phyloP scores from a whole-genome alignment of 192 early-diverging fungal genomes.

The Mortierella alpina region DNA sequence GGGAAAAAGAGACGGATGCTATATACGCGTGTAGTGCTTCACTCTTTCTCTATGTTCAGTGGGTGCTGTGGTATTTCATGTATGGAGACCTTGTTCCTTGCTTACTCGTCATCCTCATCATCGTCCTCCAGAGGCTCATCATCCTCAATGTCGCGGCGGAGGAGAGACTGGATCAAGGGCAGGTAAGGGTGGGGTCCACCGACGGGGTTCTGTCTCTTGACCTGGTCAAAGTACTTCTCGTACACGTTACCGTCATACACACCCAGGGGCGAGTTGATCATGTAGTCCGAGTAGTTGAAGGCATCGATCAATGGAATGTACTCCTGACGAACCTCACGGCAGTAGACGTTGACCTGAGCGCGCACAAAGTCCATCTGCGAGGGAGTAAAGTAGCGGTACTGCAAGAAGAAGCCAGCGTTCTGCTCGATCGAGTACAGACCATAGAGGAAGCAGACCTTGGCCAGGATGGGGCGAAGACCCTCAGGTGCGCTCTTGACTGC shows the following conservation, averaged over 20 bases:
- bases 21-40: too few species aligned
- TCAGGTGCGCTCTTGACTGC: conserved; percentile 75
- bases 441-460: conserved; percentile 82
- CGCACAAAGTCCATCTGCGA: conserved; percentile 78
- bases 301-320: conserved; percentile 88
- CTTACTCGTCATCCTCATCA: conserved; percentile 67
- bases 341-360: conserved; percentile 70
- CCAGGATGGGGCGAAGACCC: conserved; percentile 69
- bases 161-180: conserved; percentile 82
- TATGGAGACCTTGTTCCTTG: neutral
- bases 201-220: conserved; percentile 79
- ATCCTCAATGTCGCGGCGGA: conserved; percentile 66
- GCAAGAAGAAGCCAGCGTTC: conserved; percentile 87
- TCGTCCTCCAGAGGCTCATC: conserved; percentile 73
- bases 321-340: conserved; percentile 78
- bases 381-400: conserved; percentile 83
- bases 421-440: conserved; percentile 85
- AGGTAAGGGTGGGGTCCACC: conserved; percentile 78
- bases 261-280: conserved; percentile 90
- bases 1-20: too few species aligned
- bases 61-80: too few species aligned
- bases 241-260: conserved; percentile 88
- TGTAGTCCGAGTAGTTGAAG: conserved; percentile 90
- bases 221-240: conserved; percentile 86
- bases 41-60: too few species aligned